Percentiles rank a stretch among this genome's conserved stretches.
These are phyloP conservation scores for Plasmodium falciparum DNA, from an alignment of 169 alveolate species.

Conservation along the genomic window DNA sequence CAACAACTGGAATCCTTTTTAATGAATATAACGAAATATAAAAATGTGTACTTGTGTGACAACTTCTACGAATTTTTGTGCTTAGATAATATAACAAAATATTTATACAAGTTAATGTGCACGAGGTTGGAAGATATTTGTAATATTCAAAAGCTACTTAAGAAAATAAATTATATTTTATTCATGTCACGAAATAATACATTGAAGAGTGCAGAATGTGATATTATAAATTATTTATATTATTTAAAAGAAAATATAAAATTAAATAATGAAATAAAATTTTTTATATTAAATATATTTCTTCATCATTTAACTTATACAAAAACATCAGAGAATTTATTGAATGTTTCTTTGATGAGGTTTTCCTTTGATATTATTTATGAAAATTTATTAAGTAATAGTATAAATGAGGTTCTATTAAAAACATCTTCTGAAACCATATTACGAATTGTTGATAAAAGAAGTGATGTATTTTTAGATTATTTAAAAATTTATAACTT, in stretches of 20 bases:
- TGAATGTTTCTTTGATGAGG: slow-evolving; percentile 45
- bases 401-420: slow-evolving; percentile 35
- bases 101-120: slow-evolving; percentile 45
- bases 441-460: slow-evolving; percentile 47
- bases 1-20: slow-evolving; percentile 49
- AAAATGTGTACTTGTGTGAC: slow-evolving; percentile 39
- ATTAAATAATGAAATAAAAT: slow-evolving; percentile 40
- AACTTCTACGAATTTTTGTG: slow-evolving; percentile 48
- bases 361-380: slow-evolving; percentile 46
- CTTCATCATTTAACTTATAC: slow-evolving; percentile 64
- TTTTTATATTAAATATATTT: slow-evolving; percentile 52
- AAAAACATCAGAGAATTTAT: slow-evolving; percentile 34
- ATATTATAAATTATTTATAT: slow-evolving; percentile 28
- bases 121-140: slow-evolving; percentile 2
- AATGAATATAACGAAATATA: slow-evolving; percentile 14
- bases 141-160: slow-evolving; percentile 17
- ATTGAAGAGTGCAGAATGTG: slow-evolving; percentile 59
- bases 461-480: slow-evolving; percentile 48
- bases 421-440: slow-evolving; percentile 59
- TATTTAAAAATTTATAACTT: slow-evolving; percentile 26
- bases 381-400: slow-evolving; percentile 34
- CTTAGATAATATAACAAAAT: slow-evolving; percentile 45
- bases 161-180: slow-evolving; percentile 38
- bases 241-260: slow-evolving; percentile 27
- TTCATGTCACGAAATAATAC: slow-evolving; percentile 61